Base-by-base conservation (phyloP, 257 asterid genomes). In the Solanum commersonii region DNA sequence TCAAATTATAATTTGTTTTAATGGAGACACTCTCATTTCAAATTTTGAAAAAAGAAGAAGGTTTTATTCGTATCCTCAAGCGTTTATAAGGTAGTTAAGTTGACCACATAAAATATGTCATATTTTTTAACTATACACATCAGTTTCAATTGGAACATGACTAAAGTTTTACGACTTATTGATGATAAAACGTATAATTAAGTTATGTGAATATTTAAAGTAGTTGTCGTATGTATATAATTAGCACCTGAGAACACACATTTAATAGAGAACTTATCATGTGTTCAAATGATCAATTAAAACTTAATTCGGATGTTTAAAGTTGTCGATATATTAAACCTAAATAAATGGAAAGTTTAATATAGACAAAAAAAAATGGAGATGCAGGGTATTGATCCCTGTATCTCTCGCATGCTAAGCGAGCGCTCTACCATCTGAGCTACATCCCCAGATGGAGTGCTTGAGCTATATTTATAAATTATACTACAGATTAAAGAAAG, bases 381-480 rank as follows among this genome's bases (percentile, higher is more conserved):
- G 91, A 92, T 89, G 92, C 90, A 88, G 91, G 91, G 91, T 88
- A 88, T 90, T 91, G 91, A 90, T 89, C 91, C 92, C 92, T 91
- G 90, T 88, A 84, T 90, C 92, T 90, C 90, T 92, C 89, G 90
- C 92, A 91, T 88, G 92, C 92, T 87, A 89, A 90, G 92, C 90
- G 89, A 92, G 92, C 88, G 90, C 92, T 93, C 92, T 93, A 93
- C 95, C 94, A 91, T 93, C 93, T 92, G 94, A 91, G 93, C 94
- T 93, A 93, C 93, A 93, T 90, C 94, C 94, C 94, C 94, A 13
- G 2, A 46, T 46, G 18, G 18, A 13, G 56, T 46, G 56, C 18
- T 46, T 46, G 2, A 46, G 56, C 18, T 13, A 46, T 46, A 46
- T 0, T 46, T 4, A 13, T 46, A 46, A 46, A 46, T 52, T 52